Evolutionary conservation across 1,284 basidiomycete genomes (phyloP), one percentile per base, ranked within the genome.

Genomic region (Golubevia pallescens): DNA sequence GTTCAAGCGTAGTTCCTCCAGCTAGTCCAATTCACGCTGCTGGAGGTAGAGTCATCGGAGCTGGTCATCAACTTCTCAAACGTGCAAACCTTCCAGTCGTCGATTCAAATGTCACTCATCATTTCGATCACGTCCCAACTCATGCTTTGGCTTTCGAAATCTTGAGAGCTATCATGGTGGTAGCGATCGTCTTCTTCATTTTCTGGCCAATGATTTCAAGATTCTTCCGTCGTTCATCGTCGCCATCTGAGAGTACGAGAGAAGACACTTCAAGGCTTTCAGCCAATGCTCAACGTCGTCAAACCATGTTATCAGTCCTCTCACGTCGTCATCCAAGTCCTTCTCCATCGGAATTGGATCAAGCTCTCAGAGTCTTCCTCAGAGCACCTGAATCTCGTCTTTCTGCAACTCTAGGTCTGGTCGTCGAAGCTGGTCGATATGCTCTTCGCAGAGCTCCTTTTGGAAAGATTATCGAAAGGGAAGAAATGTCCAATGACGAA

Each of bases 51-150:
- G 67, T 81, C 19, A 53, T 83, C 16, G 74, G 74, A 20, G 81
- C 78, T 1, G 71, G 75, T n/a, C 77, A 77, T 52, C 79, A 83
- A 62, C 59, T 83, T 53, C 65, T 81, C 60, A 83, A 81, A 66
- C 75, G 80, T 19, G 71, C 72, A n/a, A 51, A 61, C 13, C 61
- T 69, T 32, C 42, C 68, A n/a, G 10, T 38, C 34, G 10, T 38
- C 10, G 34, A 38, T 10, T 5, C 34, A 5, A 5, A 4, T 38
- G n/a, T n/a, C n/a, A 10, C 34, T 38, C 78, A 77, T 23, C 63
- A 66, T 16, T 75, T 68, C 52, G 75, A 78, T 58, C 60, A 65
- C 48, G 67, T 81, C 3, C 80, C 81, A 4, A 65, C 72, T n/a
- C 70, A 71, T 55, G 61, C 66, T 5, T 70, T 83, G 6, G 61